Conservation (phyloP, 2,329 filamentous ascomycete species). For the Diaporthe destruens region DNA sequence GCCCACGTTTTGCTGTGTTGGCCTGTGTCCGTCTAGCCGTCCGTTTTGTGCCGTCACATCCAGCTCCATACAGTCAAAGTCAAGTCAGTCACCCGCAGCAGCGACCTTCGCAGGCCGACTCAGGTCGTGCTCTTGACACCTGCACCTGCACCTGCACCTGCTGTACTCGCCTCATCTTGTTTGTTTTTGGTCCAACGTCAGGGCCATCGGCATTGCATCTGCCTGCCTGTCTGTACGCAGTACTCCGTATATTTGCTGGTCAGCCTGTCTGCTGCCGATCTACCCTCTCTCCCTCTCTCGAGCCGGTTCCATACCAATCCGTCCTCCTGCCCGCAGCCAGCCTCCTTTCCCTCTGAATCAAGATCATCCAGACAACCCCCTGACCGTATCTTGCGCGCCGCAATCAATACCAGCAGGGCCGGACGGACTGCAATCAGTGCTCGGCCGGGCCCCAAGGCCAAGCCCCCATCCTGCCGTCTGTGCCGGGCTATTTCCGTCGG, state of each 20-base stretch:
- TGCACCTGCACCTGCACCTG: not conserved
- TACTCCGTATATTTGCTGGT: not conserved
- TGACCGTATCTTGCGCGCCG: slow-evolving; percentile 2
- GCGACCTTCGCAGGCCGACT: not conserved
- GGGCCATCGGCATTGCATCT: not conserved
- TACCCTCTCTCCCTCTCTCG: not conserved
- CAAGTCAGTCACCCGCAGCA: not conserved
- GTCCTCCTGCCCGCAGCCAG: not conserved
- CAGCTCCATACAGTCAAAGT: not conserved
- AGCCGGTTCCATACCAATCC: not conserved
- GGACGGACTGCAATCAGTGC: slow-evolving; percentile 24
- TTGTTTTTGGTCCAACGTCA: slow-evolving; percentile 15
- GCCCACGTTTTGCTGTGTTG: not conserved
- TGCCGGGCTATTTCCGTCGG: slow-evolving; percentile 31
- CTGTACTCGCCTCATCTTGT: slow-evolving; percentile 9
- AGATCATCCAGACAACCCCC: slow-evolving; percentile 11
- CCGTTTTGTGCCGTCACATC: slow-evolving; percentile 1
- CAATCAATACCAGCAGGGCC: slow-evolving; percentile 27
- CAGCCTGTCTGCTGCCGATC: not conserved
- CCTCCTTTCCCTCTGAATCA: slow-evolving; percentile 33
- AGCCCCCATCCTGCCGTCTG: slow-evolving; percentile 7
- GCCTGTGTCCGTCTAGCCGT: slow-evolving; percentile 1
- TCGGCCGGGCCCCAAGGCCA: slow-evolving; percentile 16
- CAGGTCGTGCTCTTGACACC: not conserved
- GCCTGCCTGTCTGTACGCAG: not conserved